A percentile compares a stretch with the other conserved stretches of the same genome.
Evolutionary conservation across 257 asterid genomes (phyloP).

Genomic region (Gynochthodes officinalis): DNA sequence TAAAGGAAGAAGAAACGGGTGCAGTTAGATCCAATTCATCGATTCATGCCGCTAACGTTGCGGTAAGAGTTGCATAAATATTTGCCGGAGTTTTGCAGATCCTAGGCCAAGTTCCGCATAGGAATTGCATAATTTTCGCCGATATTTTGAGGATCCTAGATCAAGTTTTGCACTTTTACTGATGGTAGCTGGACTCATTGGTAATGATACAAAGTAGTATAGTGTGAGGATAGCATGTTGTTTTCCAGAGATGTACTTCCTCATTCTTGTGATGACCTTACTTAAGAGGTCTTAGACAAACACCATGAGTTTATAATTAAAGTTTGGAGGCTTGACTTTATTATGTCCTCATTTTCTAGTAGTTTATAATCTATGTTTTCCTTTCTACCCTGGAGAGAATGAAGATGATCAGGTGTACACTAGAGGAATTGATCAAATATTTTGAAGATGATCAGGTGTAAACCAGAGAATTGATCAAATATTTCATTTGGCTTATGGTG

Average conservation of each 20-base stretch:
- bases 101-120: slow-evolving; percentile 4
- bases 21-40: neutral
- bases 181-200: neutral
- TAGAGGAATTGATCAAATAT: too few relatives aligned
- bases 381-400: neutral
- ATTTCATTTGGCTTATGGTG: too few relatives aligned
- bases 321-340: neutral
- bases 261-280: too few relatives aligned
- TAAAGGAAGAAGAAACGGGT: slow-evolving; percentile 3
- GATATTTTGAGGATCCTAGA: slow-evolving; percentile 6
- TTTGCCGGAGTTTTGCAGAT: slow-evolving; percentile 10
- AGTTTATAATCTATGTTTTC: neutral
- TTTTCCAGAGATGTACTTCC: too few relatives aligned
- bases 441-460: too few relatives aligned
- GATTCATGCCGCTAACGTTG: neutral
- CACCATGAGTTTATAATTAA: neutral
- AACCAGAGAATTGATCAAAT: neutral
- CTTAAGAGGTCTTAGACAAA: neutral
- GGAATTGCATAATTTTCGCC: neutral
- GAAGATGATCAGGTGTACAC: neutral
- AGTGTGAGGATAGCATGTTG: neutral
- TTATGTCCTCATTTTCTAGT: neutral
- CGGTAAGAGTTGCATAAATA: slow-evolving; percentile 12
- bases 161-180: slow-evolving; percentile 4
- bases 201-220: neutral